These are phyloP conservation scores for Aspergillus ruber DNA, from an alignment of 2,329 filamentous ascomycete species.

Conservation along the genomic window DNA sequence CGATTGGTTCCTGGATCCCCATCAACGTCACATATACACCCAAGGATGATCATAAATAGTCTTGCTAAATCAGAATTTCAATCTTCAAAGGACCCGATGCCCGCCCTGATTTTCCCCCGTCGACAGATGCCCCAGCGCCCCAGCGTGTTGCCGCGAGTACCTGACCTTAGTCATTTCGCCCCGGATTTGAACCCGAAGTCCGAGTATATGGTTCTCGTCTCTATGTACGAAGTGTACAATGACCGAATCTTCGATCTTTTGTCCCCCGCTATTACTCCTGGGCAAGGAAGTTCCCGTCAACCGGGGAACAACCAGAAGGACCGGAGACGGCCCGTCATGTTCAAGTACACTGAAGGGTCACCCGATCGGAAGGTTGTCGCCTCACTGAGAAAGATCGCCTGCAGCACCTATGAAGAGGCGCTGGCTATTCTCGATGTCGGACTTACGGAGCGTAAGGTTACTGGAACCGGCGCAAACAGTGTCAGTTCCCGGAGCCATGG, in stretches of 20 bases:
- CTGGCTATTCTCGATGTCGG: constrained; percentile 85
- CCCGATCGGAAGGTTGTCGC: constrained; percentile 92
- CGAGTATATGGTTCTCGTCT: constrained; percentile 83
- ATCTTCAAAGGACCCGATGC: constrained; percentile 50
- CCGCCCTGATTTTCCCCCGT: constrained; percentile 51
- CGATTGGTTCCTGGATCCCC: constrained; percentile 8
- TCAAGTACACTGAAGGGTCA: constrained; percentile 84
- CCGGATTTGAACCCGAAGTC: constrained; percentile 61
- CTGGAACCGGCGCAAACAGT: constrained; percentile 88
- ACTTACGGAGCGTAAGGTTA: constrained; percentile 75
- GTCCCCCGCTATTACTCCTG: constrained; percentile 47
- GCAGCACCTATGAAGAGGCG: constrained; percentile 73
- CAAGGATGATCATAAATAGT: constrained; percentile 17
- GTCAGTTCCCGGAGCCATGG: constrained; percentile 88
- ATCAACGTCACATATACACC: constrained; percentile 17
- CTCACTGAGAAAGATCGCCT: constrained; percentile 83
- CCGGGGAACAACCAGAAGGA: constrained; percentile 55
- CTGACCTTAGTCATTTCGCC: constrained; percentile 65
- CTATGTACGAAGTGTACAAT: constrained; percentile 99
- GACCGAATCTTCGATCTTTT: constrained; percentile 94
- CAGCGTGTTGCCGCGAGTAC: constrained; percentile 64
- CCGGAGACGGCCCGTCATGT: constrained; percentile 73
- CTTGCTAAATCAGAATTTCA: constrained; percentile 33
- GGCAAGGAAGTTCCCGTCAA: constrained; percentile 34
- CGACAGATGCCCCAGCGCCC: constrained; percentile 60